Evolutionary conservation across 441 rosid genomes (phyloP), one percentile per base, ranked within the genome.

Genomic region (Monsonia emarginata): DNA sequence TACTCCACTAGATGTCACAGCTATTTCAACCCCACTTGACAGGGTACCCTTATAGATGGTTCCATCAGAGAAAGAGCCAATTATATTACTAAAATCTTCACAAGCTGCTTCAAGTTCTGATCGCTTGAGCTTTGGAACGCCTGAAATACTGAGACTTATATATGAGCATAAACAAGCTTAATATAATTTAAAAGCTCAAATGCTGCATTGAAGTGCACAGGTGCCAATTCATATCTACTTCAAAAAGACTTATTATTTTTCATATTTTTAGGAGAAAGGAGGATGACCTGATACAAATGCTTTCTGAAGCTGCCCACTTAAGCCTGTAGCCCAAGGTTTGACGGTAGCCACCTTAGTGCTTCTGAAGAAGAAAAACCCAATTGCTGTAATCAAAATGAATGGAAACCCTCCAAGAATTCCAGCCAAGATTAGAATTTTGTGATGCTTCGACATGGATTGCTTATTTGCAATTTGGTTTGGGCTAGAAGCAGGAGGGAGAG

Each of bases 51-150:
- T 95, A 62, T 91, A 95, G 14, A 88, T 81, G 0, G 81, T 80
- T n/a, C 95, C 90, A 26, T 82, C 86, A n/a, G 90, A 78, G 65
- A 86, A 85, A 63, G 85, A 71, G 38, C 90, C 99, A 18, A 95
- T 88, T 74, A 95, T 84, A 70, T 95, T 95, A 65, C 98, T 95
- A 73, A 95, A 95, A 78, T 91, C 98, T 80, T 95, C 99, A 65
- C 99, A 91, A 21, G 96, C 99, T 60, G 86, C 90, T 80, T 82
- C 87, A 66, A 95, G 89, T 74, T 95, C 99, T 38, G 89, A 73
- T 67, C 95, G 83, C 83, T 85, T 85, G 54, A 91, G 85, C 76
- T 85, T 95, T 8, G 96, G 97, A 24, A 85, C 91, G 61, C 91
- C 97, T 91, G 58, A 52, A 52, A 74, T 30, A 62, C 36, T 40